Base-by-base conservation (phyloP, 1,284 basidiomycete genomes). In the Papiliotrema nemorosa region DNA sequence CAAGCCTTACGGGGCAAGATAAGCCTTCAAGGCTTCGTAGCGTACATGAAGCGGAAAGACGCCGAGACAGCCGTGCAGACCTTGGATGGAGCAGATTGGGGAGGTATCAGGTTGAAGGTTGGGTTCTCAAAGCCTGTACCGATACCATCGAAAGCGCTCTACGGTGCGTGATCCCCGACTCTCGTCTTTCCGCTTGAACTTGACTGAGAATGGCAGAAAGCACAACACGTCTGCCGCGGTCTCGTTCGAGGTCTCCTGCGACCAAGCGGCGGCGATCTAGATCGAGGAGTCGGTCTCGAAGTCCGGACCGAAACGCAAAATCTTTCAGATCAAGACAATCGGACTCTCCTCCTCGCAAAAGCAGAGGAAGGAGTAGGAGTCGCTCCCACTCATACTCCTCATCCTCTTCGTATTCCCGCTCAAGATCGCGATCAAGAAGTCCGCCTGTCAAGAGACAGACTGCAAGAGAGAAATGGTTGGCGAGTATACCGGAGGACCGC, bases 121-220 rank as follows among this genome's bases (percentile, higher is more conserved):
- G 89, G 90, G 18, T 98, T 94, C 93, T 93, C 92, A 62, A 97
- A 97, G 72, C 86, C 90, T 2, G 88, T 97, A 16, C 86, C 90
- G 6, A 78, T 94, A 46, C 90, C 88, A 14, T 75, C 80, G 0
- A 84, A 84, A 65, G 80, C 92, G 1, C 77, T 87, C 59, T 96
- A 88, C 76, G 83, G 92, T 94, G 45, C 77, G 78, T 61, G 9
- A n/a, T n/a, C n/a, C n/a, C n/a, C n/a, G n/a, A n/a, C n/a, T n/a
- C n/a, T n/a, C n/a, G n/a, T n/a, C n/a, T n/a, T n/a, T n/a, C n/a
- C n/a, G n/a, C n/a, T n/a, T n/a, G n/a, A n/a, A n/a, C n/a, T n/a
- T n/a, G n/a, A n/a, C n/a, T n/a, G n/a, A n/a, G n/a, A n/a, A 14
- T 14, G 29, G 29, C 14, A 31, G 29, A 31, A 31, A 31, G 29